Conservation (phyloP, 2,329 filamentous ascomycete species). For the Penicillium carneum region DNA sequence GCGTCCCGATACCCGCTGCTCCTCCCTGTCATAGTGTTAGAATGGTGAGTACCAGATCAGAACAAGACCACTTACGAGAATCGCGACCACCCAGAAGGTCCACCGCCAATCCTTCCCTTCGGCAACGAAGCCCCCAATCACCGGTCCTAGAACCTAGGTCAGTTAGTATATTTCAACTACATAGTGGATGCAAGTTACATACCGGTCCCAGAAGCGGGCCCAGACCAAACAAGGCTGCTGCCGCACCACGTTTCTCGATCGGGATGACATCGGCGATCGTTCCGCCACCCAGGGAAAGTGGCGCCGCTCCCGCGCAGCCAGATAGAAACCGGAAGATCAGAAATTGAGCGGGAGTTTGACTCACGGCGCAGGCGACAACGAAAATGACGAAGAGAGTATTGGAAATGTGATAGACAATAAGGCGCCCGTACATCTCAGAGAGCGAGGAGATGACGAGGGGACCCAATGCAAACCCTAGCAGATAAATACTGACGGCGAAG, state of each 20-base stretch:
- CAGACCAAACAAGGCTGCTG: constrained; percentile 1
- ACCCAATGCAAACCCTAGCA: constrained; percentile 63
- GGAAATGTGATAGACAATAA: constrained; percentile 61
- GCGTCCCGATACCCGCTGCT: constrained; percentile 36
- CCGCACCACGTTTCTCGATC: constrained; percentile 1
- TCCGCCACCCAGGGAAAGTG: constrained; percentile 60
- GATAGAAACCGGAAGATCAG: constrained; percentile 51
- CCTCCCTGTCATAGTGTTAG: constrained; percentile 21
- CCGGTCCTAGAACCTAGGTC: neutral
- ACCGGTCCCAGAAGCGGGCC: neutral
- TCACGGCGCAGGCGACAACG: constrained; percentile 63
- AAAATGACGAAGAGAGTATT: constrained; percentile 58
- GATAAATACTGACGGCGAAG: constrained; percentile 66
- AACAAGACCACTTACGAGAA: constrained; percentile 25
- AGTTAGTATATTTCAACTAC: neutral
- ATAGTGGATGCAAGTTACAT: neutral
- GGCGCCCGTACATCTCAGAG: constrained; percentile 44
- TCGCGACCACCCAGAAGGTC: constrained; percentile 38
- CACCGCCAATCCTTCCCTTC: constrained; percentile 51
- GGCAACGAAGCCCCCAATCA: neutral
- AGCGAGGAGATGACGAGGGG: constrained; percentile 26
- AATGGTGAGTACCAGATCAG: neutral
- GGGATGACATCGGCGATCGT: constrained; percentile 47
- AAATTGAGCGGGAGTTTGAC: constrained; percentile 46
- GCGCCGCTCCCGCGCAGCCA: constrained; percentile 40